Evolutionary conservation across 306 rosid species (phyloP).

Genomic region (Quillaja saponaria): DNA sequence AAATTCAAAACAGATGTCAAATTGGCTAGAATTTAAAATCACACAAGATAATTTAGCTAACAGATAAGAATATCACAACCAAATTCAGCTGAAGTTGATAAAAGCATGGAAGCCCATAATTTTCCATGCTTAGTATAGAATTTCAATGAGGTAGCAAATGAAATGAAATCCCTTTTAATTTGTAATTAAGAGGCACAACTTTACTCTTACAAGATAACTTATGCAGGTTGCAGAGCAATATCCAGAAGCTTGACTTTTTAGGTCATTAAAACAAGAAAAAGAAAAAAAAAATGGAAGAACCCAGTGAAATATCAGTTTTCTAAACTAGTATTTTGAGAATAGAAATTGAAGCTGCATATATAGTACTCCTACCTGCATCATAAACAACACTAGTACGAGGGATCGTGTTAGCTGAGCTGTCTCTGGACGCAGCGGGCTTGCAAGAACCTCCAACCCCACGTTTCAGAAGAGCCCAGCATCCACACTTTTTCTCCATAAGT

Average conservation of each 20-base stretch:
- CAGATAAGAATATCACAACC: background rate
- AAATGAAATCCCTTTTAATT: slow-evolving; percentile 24
- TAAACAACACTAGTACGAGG: slow-evolving; percentile 94
- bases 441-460: slow-evolving; percentile 81
- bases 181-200: slow-evolving; percentile 17
- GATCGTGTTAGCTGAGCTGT: slow-evolving; percentile 73
- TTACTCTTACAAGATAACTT: background rate
- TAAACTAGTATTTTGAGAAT: background rate
- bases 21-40: slow-evolving; percentile 29
- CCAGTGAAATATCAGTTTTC: slow-evolving; percentile 1
- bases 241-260: background rate
- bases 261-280: slow-evolving; percentile 12
- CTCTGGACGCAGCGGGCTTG: slow-evolving; percentile 73
- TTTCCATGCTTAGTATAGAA: background rate
- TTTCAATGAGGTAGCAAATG: background rate
- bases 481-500: slow-evolving; percentile 75
- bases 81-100: slow-evolving; percentile 3
- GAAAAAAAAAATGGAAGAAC: slow-evolving; percentile 16
- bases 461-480: slow-evolving; percentile 84
- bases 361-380: slow-evolving; percentile 64
- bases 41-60: slow-evolving; percentile 19
- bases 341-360: background rate
- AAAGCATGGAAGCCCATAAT: background rate
- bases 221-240: slow-evolving; percentile 9
- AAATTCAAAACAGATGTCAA: slow-evolving; percentile 7